Base-by-base conservation (phyloP, 169 alveolate genomes). In the Plasmodium cynomolgi region DNA sequence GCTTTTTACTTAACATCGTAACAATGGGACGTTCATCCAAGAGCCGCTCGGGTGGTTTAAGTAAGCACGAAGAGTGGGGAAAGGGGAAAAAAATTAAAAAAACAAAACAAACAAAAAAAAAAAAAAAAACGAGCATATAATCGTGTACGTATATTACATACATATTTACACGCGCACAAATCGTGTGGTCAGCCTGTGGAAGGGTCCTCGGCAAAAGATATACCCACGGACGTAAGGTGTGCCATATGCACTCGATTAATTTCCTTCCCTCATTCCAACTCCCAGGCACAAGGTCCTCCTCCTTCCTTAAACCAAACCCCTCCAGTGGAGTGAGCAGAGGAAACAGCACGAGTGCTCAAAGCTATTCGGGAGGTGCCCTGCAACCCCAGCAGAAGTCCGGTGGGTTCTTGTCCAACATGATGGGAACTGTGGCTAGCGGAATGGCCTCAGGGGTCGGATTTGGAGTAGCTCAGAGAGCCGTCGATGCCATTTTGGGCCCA, bases 371-470 rank as follows among this genome's bases (percentile, higher is more conserved):
- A 71, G 88, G 77, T 39, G 68, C 79, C 37, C 39, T 81, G 84
- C 95, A 90, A 39, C 95, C 86, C 1, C 86, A 75, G 33, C 75
- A 41, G 20, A 72, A 77, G 31, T 73, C 84, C 29, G 83, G 91
- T 29, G 95, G 95, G 17, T 83, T 92, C 56, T 1, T 92, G 26
- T 84, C 95, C n/a, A 92, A 92, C 56, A 81, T 92, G 91, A 84
- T 84, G 93, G 95, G 95, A 68, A 91, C 95, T 1, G 95, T 91
- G 50, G 95, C 95, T 34, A 91, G 92, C 29, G 95, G 95, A 74
- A 84, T 92, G 95, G 93, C 95, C 6, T 92, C 95, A 41, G 95
- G 95, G 50, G 93, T 92, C 37, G 95, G 95, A 29, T 92, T 92
- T 83, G 95, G 95, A 79, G 83, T 92, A 33, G 95, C 95, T 2